Base-by-base conservation (phyloP, 140 eudicot species). In the Oenanthe javanica region DNA sequence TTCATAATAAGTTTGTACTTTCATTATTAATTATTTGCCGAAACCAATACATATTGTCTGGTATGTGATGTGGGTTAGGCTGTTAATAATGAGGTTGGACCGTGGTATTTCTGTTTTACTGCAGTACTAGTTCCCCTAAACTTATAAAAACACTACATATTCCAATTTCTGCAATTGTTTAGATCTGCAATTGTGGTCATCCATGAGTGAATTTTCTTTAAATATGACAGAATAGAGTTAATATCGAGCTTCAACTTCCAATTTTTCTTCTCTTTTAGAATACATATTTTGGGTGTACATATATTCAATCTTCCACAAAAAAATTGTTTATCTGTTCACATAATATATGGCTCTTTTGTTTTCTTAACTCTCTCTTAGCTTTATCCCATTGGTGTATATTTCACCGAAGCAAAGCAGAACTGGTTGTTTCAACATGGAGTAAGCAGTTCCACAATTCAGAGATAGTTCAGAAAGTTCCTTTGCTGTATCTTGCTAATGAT, bases 311-410 rank as follows among this genome's bases (percentile, higher is more conserved):
- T 61, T 9, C 69, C 25, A n/a, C 15, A n/a, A 5, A 61, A 21
- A 61, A 21, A 19, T 27, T 13, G 43, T 69, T 59, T 36, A 42
- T 21, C 79, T 38, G 11, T 79, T 45, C 46, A 77, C 77, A 40
- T 72, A 27, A 50, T 55, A 63, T 81, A 1, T 75, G 73, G 75
- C 54, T 43, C 77, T 66, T 47, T 79, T 83, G 89, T 52, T 91
- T 54, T 46, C 90, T 91, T 93, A 79, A 86, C 91, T 63, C 76
- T 42, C n/a, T 55, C 10, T 78, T 79, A 93, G 98, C 96, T 38
- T 78, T 94, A 81, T 94, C 98, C 9, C 96, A 91, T 83, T 94
- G 97, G 98, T 94, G 97, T 88, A 91, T 94, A 83, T 94, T 89
- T 82, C 98, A 94, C 90, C 98, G 89, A 79, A 83, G 87, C 86